Evolutionary conservation across 805 yeast genomes (phyloP).

Genomic region (Priceomyces medius): DNA sequence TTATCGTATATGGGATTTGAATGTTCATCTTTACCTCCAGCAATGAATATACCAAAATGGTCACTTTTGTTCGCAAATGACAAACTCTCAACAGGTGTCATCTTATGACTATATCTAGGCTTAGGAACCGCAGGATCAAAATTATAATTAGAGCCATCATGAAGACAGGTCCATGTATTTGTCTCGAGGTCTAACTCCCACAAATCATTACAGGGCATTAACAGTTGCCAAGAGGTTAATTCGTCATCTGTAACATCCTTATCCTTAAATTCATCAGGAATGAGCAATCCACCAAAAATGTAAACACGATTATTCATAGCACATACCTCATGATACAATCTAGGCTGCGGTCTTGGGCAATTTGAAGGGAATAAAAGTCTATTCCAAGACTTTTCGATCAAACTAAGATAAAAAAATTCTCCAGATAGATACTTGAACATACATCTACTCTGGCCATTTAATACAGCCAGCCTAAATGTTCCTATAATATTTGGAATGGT

Average conservation of each 20-base stretch:
- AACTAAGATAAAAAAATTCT: slow-evolving; percentile 61
- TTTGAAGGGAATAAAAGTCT: slow-evolving; percentile 28
- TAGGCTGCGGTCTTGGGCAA: slow-evolving; percentile 36
- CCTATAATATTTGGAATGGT: slow-evolving; percentile 39
- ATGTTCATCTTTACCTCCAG: slow-evolving; percentile 50
- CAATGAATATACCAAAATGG: slow-evolving; percentile 50
- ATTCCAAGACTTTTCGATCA: slow-evolving; percentile 60
- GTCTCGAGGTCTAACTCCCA: slow-evolving; percentile 64
- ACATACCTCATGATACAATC: slow-evolving; percentile 61
- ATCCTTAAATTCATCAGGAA: slow-evolving; percentile 21
- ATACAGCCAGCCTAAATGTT: slow-evolving; percentile 34
- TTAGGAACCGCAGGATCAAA: slow-evolving; percentile 21
- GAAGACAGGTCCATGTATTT: slow-evolving; percentile 53
- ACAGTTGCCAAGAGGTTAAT: slow-evolving; percentile 19
- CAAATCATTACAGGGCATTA: slow-evolving; percentile 56
- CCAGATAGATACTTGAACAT: slow-evolving; percentile 49
- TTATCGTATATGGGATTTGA: slow-evolving; percentile 33
- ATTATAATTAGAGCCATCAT: slow-evolving; percentile 32
- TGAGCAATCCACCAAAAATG: slow-evolving; percentile 63
- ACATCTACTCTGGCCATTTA: slow-evolving; percentile 25
- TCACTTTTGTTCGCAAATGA: slow-evolving; percentile 34
- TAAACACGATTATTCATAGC: slow-evolving; percentile 51
- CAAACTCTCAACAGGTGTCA: slow-evolving; percentile 41
- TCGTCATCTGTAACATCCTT: slow-evolving; percentile 10
- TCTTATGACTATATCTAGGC: slow-evolving; percentile 54